phyloP scores from a whole-genome alignment of 441 rosid species.

The Croton setiger region DNA sequence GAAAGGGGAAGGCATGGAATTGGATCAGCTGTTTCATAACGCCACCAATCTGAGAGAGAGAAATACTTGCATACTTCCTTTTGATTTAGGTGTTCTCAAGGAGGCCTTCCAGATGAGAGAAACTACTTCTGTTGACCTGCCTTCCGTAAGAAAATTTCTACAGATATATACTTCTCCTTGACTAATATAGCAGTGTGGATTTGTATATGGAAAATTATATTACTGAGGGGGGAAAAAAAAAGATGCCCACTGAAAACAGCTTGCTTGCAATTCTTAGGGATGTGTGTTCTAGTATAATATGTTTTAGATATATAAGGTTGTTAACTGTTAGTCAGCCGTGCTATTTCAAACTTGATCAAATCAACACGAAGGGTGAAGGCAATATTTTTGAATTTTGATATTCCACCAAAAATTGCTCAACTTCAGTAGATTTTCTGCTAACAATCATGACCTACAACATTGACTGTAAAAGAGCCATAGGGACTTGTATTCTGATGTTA shows the following conservation, averaged over 20 bases:
- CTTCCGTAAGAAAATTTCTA: constrained; percentile 42
- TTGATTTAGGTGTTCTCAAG: constrained; percentile 57
- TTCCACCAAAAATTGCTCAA: neutral
- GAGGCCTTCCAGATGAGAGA: constrained; percentile 71
- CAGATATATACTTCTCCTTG: neutral
- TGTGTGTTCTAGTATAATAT: neutral
- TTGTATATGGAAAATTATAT: neutral
- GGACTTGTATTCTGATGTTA: neutral
- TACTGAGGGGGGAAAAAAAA: neutral
- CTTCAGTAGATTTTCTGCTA: neutral
- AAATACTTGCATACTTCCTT: constrained; percentile 54
- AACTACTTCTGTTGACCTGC: constrained; percentile 50
- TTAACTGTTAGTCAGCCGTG: neutral
- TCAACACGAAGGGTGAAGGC: neutral
- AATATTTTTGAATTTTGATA: neutral
- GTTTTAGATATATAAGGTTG: too few relatives aligned
- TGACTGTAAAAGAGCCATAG: too few relatives aligned
- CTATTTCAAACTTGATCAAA: neutral
- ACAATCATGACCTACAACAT: neutral
- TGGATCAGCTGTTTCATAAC: constrained; percentile 67
- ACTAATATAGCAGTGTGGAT: neutral
- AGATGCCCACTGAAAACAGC: neutral
- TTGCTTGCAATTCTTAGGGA: neutral
- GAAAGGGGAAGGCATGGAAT: constrained; percentile 78
- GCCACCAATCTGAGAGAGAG: constrained; percentile 36